phyloP scores from a whole-genome alignment of 2,329 filamentous ascomycete species.

The Pseudocercospora musae region DNA sequence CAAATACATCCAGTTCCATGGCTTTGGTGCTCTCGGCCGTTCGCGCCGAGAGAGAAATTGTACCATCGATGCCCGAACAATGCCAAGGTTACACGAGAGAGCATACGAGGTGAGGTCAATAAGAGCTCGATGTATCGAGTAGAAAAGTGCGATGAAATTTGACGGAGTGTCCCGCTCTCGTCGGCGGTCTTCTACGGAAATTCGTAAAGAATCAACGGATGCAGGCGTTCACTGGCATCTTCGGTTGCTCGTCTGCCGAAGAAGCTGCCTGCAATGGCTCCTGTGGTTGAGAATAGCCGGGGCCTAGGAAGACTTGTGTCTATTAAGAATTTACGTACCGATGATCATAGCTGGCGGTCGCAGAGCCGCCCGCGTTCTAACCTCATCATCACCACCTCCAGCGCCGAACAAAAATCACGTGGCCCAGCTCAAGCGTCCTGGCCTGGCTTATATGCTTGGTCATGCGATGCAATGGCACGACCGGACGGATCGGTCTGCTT shows the following conservation, averaged over 20 bases:
- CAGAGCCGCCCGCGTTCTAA: background rate
- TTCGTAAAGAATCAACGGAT: background rate
- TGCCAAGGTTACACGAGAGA: background rate
- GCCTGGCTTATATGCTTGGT: constrained; percentile 33
- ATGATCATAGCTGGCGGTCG: background rate
- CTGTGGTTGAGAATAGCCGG: background rate
- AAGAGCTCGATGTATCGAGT: background rate
- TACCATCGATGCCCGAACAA: background rate
- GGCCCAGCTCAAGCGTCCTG: background rate
- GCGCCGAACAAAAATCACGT: background rate
- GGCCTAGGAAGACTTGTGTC: background rate
- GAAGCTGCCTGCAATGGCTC: background rate
- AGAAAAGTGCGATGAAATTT: background rate
- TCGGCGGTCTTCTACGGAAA: background rate
- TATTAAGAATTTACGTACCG: background rate
- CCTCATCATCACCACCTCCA: background rate
- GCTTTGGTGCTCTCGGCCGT: too few relatives aligned
- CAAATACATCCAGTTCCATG: background rate
- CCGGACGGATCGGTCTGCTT: constrained; percentile 94
- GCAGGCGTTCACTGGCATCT: background rate
- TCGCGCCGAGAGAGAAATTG: background rate
- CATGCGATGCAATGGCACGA: constrained; percentile 48
- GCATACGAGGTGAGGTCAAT: background rate
- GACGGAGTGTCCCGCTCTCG: background rate
- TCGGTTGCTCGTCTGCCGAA: background rate